Base-by-base conservation (phyloP, 2,329 filamentous ascomycete species). In the Myriangium duriaei region DNA sequence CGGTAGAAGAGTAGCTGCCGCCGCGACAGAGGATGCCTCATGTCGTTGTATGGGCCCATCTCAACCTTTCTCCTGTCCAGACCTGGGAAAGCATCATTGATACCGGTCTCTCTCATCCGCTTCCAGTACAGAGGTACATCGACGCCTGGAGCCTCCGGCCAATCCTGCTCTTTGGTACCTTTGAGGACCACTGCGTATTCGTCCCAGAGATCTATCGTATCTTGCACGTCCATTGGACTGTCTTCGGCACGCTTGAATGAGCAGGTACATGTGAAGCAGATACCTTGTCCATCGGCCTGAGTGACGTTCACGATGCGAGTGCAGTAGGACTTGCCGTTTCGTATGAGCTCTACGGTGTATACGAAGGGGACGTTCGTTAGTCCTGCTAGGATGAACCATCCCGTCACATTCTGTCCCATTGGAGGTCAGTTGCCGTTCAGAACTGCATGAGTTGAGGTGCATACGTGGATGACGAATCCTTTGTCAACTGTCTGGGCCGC, bases 381-480 rank as follows among this genome's bases (percentile, higher is more conserved):
- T 4, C 69, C 69, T 0, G 57, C 57, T 1, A 68, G 54, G 11
- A 68, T 61, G 45, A 73, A 74, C 48, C 61, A 68, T 13, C 69
- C 69, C 0, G 66, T 68, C 30, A 71, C 63, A 47, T 65, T 64
- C 67, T 71, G 44, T 2, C n/a, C 10, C n/a, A 24, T 15, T 6
- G 31, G 13, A 24, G 30, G 41, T 49, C 41, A 49, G 46, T n/a
- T 26, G 21, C 15, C 3, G n/a, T 12, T 15, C 11, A 11, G 13
- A 16, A 10, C 24, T 26, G 12, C 7, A 26, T 7, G 21, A 7
- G 24, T 28, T 7, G 34, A 17, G 12, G n/a, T n/a, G 50, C 60
- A 42, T 55, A 71, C 68, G 54, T 72, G 68, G 14, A 74, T 55
- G 17, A 71, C 49, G 34, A 69, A 65, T 2, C 67, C 69, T 17